Base-by-base conservation (phyloP, 2,329 filamentous ascomycete genomes). In the Dactylonectria estremocensis region DNA sequence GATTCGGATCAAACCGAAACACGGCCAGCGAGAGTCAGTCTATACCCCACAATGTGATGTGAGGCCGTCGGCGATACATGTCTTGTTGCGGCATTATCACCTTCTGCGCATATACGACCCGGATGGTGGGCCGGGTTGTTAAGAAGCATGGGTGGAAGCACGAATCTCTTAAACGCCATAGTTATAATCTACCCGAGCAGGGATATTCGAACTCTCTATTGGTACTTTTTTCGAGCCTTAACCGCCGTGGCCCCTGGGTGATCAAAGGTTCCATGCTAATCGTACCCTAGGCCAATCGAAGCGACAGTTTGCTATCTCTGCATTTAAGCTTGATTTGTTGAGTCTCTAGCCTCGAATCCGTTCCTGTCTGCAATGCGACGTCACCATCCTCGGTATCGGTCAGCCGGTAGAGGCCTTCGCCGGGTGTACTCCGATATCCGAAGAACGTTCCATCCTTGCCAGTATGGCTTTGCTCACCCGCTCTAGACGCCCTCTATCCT, bases 41-140 rank as follows among this genome's bases (percentile, higher is more conserved):
- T 40, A 59, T 50, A 50, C 56, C 45, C 56, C 56, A 59, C 56
- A 59, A 43, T n/a, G 31, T 59, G 31, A 45, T 28, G 56, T 50
- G 31, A 59, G 45, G 48, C 40, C 18, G 45, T 50, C 18, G 56
- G 56, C 56, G 35, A 22, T 35, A n/a, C 10, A 40, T 28, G n/a
- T 49, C 56, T 18, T 11, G n/a, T 59, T 59, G 56, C 20, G 56
- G 56, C 45, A 45, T 33, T 59, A 59, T 59, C 56, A 35, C 56
- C 45, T 50, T 31, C 18, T 48, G 2, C 37, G 56, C 56, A 59
- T 59, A 49, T 50, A 37, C 56, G 56, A 35, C 16, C n/a, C 16
- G 7, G 8, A 43, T 43, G 14, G 40, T 43, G 40, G 14, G 40
- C 40, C 40, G n/a, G 3, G 14, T 5, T 43, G 16, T n/a, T n/a